phyloP scores from a whole-genome alignment of 2,329 filamentous ascomycete genomes.

The Rachicladosporium sp. region DNA sequence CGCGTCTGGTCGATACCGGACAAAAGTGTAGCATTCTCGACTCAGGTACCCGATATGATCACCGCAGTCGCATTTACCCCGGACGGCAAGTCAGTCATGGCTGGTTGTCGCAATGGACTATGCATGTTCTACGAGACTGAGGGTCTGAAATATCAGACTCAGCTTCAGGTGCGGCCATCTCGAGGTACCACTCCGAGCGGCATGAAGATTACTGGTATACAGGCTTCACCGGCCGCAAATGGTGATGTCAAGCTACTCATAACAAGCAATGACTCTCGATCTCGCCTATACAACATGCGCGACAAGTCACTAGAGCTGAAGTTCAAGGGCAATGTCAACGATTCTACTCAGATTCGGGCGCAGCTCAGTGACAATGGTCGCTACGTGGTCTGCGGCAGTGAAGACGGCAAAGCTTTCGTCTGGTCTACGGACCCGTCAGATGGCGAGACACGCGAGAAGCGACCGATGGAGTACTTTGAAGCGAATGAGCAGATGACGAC shows the following conservation, averaged over 20 bases:
- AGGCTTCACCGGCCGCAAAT: constrained; percentile 51
- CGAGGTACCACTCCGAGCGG: constrained; percentile 89
- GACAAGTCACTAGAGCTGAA: constrained; percentile 81
- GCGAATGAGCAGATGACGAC: constrained; percentile 83
- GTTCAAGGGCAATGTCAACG: constrained; percentile 82
- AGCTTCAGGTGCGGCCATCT: constrained; percentile 86
- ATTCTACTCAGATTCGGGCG: constrained; percentile 79
- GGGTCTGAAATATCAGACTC: constrained; percentile 67
- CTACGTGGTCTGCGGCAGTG: constrained; percentile 85
- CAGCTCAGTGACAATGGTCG: constrained; percentile 75
- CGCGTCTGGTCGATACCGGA: constrained; percentile 95
- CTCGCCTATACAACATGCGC: constrained; percentile 77
- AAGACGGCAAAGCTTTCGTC: constrained; percentile 80
- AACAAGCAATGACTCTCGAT: constrained; percentile 87
- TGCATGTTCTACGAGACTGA: constrained; percentile 91
- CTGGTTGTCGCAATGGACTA: constrained; percentile 71
- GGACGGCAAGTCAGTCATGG: constrained; percentile 80
- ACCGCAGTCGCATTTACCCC: constrained; percentile 90
- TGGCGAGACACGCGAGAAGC: constrained; percentile 60
- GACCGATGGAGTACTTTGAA: constrained; percentile 78
- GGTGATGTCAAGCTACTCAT: constrained; percentile 73
- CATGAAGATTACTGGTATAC: constrained; percentile 93
- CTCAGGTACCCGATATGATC: constrained; percentile 70
- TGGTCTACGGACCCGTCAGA: constrained; percentile 58
- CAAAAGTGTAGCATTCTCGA: constrained; percentile 77